Evolutionary conservation across 2,329 filamentous ascomycete species (phyloP).

Genomic region (Juglanconis sp.): DNA sequence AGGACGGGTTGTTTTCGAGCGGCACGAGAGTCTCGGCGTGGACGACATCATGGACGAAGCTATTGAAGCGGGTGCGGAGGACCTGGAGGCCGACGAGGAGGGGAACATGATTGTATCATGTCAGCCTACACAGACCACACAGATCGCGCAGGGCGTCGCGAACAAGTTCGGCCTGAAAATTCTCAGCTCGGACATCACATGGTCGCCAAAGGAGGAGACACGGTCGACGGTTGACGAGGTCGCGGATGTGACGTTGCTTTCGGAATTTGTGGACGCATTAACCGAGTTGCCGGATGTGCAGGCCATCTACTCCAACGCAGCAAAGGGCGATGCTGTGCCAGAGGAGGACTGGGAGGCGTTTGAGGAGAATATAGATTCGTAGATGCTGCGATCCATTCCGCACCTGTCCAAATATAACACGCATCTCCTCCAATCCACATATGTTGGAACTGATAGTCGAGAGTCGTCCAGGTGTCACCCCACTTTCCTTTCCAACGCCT

Average conservation of each 20-base stretch:
- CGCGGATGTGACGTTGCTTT: conserved; percentile 54
- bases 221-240: conserved; percentile 60
- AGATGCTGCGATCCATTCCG: conserved; percentile 18
- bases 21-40: conserved; percentile 51
- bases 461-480: background rate
- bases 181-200: conserved; percentile 76
- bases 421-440: background rate
- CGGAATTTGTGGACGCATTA: conserved; percentile 55
- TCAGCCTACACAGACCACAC: conserved; percentile 61
- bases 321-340: conserved; percentile 42
- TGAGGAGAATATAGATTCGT: conserved; percentile 48
- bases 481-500: background rate
- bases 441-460: background rate
- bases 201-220: conserved; percentile 79
- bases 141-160: conserved; percentile 62
- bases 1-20: conserved; percentile 69
- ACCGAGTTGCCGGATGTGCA: conserved; percentile 72
- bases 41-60: conserved; percentile 77
- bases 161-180: conserved; percentile 64
- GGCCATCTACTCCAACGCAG: conserved; percentile 72
- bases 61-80: conserved; percentile 79
- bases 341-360: conserved; percentile 55
- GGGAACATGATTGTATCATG: conserved; percentile 70
- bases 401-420: background rate
- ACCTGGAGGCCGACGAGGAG: conserved; percentile 66